Percentiles rank a stretch among this genome's conserved stretches.
Conservation (phyloP, 352 stramenopile genomes). For the Phytophthora tentaculata region DNA sequence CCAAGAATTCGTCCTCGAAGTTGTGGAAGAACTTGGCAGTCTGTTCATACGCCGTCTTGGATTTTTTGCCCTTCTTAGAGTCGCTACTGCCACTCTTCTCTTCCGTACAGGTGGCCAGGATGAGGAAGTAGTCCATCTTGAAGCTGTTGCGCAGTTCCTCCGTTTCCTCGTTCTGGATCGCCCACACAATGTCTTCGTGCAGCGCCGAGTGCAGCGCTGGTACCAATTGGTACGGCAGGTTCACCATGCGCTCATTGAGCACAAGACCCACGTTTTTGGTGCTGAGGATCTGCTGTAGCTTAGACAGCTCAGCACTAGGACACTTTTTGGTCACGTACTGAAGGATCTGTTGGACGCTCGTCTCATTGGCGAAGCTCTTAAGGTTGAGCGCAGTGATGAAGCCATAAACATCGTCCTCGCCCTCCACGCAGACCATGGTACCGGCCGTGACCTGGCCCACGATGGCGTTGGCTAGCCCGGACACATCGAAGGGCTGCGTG, state of each 20-base stretch:
- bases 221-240: conserved; percentile 87
- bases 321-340: conserved; percentile 84
- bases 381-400: conserved; percentile 86
- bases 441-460: conserved; percentile 75
- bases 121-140: conserved; percentile 85
- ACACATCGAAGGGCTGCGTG: conserved; percentile 82
- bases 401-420: conserved; percentile 84
- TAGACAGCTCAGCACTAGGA: conserved; percentile 46
- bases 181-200: conserved; percentile 89
- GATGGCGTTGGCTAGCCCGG: conserved; percentile 77
- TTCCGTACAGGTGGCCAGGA: conserved; percentile 70
- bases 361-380: conserved; percentile 52
- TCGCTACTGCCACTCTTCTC: conserved; percentile 49
- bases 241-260: conserved; percentile 88
- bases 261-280: conserved; percentile 72
- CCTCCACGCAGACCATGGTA: conserved; percentile 85
- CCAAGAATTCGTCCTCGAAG: conserved; percentile 90
- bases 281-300: conserved; percentile 68
- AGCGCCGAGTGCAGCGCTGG: conserved; percentile 79
- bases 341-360: conserved; percentile 75
- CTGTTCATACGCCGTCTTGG: conserved; percentile 73
- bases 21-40: conserved; percentile 83
- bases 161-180: conserved; percentile 73
- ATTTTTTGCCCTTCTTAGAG: conserved; percentile 74
- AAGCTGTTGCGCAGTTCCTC: conserved; percentile 69